These are phyloP conservation scores for Theobroma cacao DNA, from an alignment of 345 rosid genomes.

Conservation along the genomic window DNA sequence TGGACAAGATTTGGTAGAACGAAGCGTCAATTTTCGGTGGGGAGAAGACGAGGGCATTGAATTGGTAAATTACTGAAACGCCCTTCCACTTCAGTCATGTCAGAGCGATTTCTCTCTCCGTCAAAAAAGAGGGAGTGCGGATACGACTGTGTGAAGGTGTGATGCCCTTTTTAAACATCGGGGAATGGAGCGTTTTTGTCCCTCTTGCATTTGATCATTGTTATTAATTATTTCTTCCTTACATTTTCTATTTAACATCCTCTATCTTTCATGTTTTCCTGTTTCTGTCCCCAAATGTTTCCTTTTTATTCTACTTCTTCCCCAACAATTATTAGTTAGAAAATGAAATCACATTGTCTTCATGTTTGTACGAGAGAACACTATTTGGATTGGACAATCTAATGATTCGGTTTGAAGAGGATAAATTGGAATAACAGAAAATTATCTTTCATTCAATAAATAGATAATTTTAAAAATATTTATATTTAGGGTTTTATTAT, in stretches of 20 bases:
- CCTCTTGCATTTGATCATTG: background rate
- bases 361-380: too few relatives aligned
- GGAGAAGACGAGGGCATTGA: background rate
- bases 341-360: too few relatives aligned
- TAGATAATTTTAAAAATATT: too few relatives aligned
- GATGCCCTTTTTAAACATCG: background rate
- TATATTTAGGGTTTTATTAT: too few relatives aligned
- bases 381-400: too few relatives aligned
- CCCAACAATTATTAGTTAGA: background rate
- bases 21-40: background rate
- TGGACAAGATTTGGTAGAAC: background rate
- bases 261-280: background rate
- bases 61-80: too few relatives aligned
- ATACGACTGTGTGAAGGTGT: background rate
- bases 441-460: too few relatives aligned
- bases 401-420: too few relatives aligned
- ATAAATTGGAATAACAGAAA: too few relatives aligned
- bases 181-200: constrained; percentile 15
- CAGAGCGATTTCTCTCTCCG: too few relatives aligned
- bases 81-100: too few relatives aligned
- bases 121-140: too few relatives aligned
- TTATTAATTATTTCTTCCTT: background rate
- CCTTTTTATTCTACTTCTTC: background rate
- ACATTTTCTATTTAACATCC: background rate
- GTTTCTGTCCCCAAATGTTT: background rate